Conservation (phyloP, 2,329 filamentous ascomycete species). For the Geosmithia morbida region DNA sequence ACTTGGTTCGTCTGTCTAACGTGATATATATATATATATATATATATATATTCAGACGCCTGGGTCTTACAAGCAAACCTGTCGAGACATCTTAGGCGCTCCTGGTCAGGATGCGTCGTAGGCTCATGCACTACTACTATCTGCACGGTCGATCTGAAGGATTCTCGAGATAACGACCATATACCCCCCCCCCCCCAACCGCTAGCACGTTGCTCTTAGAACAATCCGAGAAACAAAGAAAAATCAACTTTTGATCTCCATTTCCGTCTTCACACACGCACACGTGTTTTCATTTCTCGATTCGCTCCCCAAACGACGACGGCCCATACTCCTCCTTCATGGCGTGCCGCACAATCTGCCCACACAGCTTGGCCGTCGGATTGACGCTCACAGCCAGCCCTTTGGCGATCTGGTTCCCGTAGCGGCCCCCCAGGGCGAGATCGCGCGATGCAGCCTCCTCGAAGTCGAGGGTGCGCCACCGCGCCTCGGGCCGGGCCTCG, state of each 20-base stretch:
- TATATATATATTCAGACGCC: too few relatives aligned
- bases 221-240: not conserved
- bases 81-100: not conserved
- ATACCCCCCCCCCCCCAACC: too few relatives aligned
- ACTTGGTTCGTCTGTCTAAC: not conserved
- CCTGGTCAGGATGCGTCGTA: not conserved
- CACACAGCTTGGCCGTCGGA: slow-evolving; percentile 55
- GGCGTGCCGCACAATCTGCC: slow-evolving; percentile 53
- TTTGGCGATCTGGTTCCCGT: slow-evolving; percentile 51
- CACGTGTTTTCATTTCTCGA: slow-evolving; percentile 15
- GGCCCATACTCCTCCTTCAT: slow-evolving; percentile 54
- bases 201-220: not conserved
- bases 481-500: slow-evolving; percentile 24
- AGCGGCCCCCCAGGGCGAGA: slow-evolving; percentile 49
- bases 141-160: not conserved
- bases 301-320: slow-evolving; percentile 25
- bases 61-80: slow-evolving; percentile 8
- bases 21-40: too few relatives aligned
- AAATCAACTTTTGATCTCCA: slow-evolving; percentile 2
- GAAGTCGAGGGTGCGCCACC: slow-evolving; percentile 39
- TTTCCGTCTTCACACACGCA: too few relatives aligned
- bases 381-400: slow-evolving; percentile 50
- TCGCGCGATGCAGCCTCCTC: slow-evolving; percentile 49
- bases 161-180: not conserved
- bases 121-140: not conserved